Evolutionary conservation across 768 basidiomycete species (phyloP), one percentile per base, ranked within the genome.

Genomic region (Aureoboletus auriporus): DNA sequence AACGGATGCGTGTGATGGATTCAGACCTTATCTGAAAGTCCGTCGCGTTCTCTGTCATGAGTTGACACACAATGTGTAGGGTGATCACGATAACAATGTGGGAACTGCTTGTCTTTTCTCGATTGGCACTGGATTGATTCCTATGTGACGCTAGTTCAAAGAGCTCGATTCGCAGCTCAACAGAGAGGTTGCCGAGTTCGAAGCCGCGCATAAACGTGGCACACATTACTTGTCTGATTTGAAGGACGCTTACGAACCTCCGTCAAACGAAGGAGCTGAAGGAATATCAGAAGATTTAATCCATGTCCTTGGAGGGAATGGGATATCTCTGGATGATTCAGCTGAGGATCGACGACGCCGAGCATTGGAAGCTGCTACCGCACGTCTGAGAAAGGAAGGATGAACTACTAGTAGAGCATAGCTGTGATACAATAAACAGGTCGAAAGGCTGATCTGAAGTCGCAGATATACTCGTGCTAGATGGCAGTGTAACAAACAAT

Each of bases 21-120:
- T 89, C 58, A 71, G 84, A 43, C 58, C 73, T 8, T 91, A 89
- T 56, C 69, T 64, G 13, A 82, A 87, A 1, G 71, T 84, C 20
- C 71, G 87, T 42, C 72, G 76, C 13, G 84, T 88, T 34, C 71
- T 89, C 4, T 89, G 86, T 56, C 88, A 91, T 61, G 88, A 89
- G 59, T 67, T 89, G 33, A 70, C 86, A 17, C 87, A 90, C 62
- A 89, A 88, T 56, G 76, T 85, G 0, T 86, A 81, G 78, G 71
- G 78, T 4, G 79, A 82, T 52, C 87, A 90, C 56, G 82, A 85
- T 57, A 74, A 88, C 43, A 79, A 86, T 52, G 88, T 87, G 52
- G 60, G 84, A 8, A 23, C 20, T 23, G 20, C 4, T 17, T 17
- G 40, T 14, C 20, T 36, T 11, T 20, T n/a, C 16, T 52, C 20